A percentile compares a stretch with the other conserved stretches of the same genome.
Evolutionary conservation across 139 green algal genomes (phyloP).

Genomic region (Axilococcus clingmanii): DNA sequence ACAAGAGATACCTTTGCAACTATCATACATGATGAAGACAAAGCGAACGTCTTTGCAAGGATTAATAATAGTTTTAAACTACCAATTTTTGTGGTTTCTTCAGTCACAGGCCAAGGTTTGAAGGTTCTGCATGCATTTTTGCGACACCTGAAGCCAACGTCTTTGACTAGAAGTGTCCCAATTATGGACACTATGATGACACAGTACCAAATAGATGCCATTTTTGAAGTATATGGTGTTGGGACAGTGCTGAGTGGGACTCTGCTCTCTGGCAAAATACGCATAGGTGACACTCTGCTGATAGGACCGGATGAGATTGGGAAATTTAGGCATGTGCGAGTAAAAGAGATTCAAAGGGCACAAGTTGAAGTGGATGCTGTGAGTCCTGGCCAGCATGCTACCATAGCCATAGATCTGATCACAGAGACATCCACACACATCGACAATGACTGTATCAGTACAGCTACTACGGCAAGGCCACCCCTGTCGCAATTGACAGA

Average conservation of each 20-base stretch:
- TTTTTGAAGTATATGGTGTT: slow-evolving; percentile 61
- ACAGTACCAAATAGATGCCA: slow-evolving; percentile 69
- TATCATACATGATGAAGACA: slow-evolving; percentile 1
- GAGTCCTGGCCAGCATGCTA: not conserved
- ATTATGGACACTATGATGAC: slow-evolving; percentile 4
- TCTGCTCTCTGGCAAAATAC: slow-evolving; percentile 44
- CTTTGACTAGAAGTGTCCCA: not conserved
- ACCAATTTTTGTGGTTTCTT: slow-evolving; percentile 56
- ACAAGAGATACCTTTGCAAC: slow-evolving; percentile 3
- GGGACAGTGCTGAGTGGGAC: slow-evolving; percentile 67
- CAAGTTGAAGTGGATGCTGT: not conserved
- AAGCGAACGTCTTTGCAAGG: slow-evolving; percentile 7
- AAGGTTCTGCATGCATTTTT: slow-evolving; percentile 65
- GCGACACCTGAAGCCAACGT: slow-evolving; percentile 14
- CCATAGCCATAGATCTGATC: not conserved
- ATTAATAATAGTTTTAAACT: slow-evolving; percentile 14
- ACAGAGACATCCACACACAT: not conserved
- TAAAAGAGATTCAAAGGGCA: slow-evolving; percentile 56
- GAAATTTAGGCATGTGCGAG: slow-evolving; percentile 40
- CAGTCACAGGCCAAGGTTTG: slow-evolving; percentile 49
- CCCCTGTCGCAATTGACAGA: too few species aligned
- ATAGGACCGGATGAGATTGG: slow-evolving; percentile 49
- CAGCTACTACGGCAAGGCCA: too few species aligned
- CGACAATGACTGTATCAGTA: too few species aligned
- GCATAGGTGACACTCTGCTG: slow-evolving; percentile 48